Percentiles rank a stretch among this genome's conserved stretches.
Evolutionary conservation across 208 protist genomes (phyloP).

Genomic region (Crithidia acanthocephali): DNA sequence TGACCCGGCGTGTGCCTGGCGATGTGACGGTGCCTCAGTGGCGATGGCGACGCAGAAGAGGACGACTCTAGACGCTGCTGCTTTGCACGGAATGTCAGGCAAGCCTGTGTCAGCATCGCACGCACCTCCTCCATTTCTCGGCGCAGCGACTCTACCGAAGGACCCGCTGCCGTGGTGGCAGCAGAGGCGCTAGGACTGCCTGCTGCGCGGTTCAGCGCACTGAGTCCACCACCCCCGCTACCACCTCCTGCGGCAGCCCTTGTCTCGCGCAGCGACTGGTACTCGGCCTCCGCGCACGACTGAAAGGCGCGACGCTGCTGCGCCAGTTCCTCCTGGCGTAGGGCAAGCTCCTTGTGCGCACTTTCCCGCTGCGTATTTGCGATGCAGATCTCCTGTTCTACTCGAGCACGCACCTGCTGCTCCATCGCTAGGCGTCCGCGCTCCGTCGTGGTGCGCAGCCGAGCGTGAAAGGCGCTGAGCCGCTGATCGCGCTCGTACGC

Average conservation of each 20-base stretch:
- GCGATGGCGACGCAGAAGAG: no score
- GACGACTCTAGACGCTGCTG: background rate
- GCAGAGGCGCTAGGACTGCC: no score
- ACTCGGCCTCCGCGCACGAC: conserved; percentile 16
- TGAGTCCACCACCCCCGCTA: background rate
- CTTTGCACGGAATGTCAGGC: conserved; percentile 6
- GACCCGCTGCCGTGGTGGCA: no score
- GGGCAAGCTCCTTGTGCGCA: conserved; percentile 2
- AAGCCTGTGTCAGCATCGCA: conserved; percentile 4
- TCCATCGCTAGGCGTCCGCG: conserved; percentile 14
- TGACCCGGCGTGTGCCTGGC: no score
- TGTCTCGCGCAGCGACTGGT: conserved; percentile 16
- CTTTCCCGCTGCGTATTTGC: conserved; percentile 13
- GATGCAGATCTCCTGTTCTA: conserved; percentile 18
- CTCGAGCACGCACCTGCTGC: conserved; percentile 16
- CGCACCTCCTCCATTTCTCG: conserved; percentile 11
- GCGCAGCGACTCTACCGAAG: conserved; percentile 1
- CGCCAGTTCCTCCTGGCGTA: conserved; percentile 17
- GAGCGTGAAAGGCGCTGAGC: conserved; percentile 20
- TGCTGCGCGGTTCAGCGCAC: no score
- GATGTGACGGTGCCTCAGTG: no score
- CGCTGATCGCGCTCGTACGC: conserved; percentile 23
- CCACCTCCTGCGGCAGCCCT: background rate
- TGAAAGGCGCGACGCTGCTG: conserved; percentile 20
- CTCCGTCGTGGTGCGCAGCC: conserved; percentile 23